These are phyloP conservation scores for Turnera subulata DNA, from an alignment of 345 rosid species.

Conservation along the genomic window DNA sequence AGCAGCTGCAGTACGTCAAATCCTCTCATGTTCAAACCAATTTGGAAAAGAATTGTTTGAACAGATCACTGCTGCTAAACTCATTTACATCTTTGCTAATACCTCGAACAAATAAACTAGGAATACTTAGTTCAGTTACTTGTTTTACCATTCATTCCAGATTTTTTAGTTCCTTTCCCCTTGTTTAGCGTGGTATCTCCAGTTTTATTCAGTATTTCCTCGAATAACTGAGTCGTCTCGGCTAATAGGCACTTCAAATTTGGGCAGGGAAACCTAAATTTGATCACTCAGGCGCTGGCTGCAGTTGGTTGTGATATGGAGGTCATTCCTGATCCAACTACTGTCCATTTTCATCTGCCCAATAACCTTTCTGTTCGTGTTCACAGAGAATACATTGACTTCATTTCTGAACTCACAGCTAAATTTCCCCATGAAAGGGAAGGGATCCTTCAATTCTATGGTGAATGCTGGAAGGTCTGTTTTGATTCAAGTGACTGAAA, in stretches of 20 bases:
- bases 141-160: neutral
- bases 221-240: neutral
- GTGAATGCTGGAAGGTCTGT: constrained; percentile 84
- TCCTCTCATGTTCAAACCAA: no score
- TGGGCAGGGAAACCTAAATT: constrained; percentile 83
- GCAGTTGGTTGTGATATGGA: constrained; percentile 89
- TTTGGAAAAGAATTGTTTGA: no score
- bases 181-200: neutral
- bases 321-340: constrained; percentile 90
- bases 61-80: no score
- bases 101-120: neutral
- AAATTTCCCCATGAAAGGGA: constrained; percentile 87
- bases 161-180: neutral
- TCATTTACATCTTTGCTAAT: neutral
- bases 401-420: constrained; percentile 53
- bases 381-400: constrained; percentile 68
- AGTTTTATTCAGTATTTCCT: no score
- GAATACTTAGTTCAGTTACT: neutral
- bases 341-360: constrained; percentile 94
- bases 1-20: neutral
- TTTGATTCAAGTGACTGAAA: constrained; percentile 23
- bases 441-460: constrained; percentile 78
- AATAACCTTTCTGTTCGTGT: constrained; percentile 65
- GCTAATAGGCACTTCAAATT: constrained; percentile 17
- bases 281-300: constrained; percentile 82